Conservation (phyloP, 1,284 basidiomycete species). For the Trametes hirsuta region DNA sequence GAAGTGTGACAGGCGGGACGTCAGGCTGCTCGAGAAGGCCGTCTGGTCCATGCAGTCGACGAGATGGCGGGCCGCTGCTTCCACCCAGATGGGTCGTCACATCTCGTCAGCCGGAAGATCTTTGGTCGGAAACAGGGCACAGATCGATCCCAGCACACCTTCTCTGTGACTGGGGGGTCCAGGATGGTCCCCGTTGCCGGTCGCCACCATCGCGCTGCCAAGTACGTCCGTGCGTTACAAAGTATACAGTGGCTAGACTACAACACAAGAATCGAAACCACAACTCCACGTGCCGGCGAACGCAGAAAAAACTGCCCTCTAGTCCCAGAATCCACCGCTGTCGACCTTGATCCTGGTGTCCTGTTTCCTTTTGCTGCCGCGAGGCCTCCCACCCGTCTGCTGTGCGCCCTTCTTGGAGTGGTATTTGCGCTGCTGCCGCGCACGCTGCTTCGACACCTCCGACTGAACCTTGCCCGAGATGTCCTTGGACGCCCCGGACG, state of each 20-base stretch:
- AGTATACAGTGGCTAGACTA: background rate
- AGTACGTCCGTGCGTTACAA: background rate
- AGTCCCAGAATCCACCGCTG: conserved; percentile 64
- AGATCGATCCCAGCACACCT: background rate
- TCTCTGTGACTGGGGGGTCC: background rate
- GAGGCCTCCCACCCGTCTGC: conserved; percentile 64
- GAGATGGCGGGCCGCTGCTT: background rate
- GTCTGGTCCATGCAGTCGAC: background rate
- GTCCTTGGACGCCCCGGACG: conserved; percentile 15
- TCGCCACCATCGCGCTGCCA: background rate
- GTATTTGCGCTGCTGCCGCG: conserved; percentile 72
- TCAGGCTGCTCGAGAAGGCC: background rate
- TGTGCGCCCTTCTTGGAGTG: conserved; percentile 70
- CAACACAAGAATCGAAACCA: background rate
- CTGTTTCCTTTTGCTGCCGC: conserved; percentile 86
- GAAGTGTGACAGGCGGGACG: background rate
- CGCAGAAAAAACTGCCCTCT: background rate
- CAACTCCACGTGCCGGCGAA: background rate
- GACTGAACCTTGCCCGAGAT: conserved; percentile 64
- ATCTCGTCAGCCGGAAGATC: conserved; percentile 6
- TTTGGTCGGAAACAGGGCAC: background rate
- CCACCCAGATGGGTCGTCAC: conserved; percentile 1
- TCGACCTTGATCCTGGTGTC: conserved; percentile 70
- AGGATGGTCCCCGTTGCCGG: background rate
- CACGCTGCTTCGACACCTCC: conserved; percentile 64